Evolutionary conservation across 1,284 basidiomycete genomes (phyloP).

Genomic region (Salmacisia buchloeana): DNA sequence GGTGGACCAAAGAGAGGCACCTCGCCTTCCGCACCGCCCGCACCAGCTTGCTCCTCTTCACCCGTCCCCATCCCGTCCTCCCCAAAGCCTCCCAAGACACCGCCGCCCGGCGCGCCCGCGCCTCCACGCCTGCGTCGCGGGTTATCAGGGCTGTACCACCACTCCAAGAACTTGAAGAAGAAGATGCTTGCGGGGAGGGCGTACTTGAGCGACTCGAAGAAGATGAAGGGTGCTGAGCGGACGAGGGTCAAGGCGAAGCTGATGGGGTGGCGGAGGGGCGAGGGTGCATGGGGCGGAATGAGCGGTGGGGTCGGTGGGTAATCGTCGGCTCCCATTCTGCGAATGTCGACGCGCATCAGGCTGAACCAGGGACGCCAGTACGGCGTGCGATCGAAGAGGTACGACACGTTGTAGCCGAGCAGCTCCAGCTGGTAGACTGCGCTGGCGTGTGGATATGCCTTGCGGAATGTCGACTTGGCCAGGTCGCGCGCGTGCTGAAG

Average conservation of each 20-base stretch:
- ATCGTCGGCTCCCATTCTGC: constrained; percentile 70
- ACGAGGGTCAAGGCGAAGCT: constrained; percentile 21
- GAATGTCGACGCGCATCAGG: constrained; percentile 75
- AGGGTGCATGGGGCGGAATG: constrained; percentile 27
- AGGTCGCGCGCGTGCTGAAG: constrained; percentile 18
- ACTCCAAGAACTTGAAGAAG: constrained; percentile 93
- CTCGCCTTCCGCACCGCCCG: background rate
- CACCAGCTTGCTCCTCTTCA: background rate
- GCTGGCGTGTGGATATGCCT: constrained; percentile 75
- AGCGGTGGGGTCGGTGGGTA: constrained; percentile 33
- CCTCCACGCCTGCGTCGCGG: constrained; percentile 54
- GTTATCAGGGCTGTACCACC: constrained; percentile 97
- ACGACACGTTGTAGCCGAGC: constrained; percentile 72
- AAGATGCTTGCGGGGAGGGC: constrained; percentile 88
- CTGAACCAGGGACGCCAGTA: constrained; percentile 87
- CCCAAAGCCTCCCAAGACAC: constrained; percentile 50
- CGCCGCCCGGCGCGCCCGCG: constrained; percentile 61
- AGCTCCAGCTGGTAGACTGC: constrained; percentile 72
- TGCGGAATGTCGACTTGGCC: constrained; percentile 57
- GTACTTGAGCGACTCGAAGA: constrained; percentile 60
- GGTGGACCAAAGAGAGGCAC: constrained; percentile 19
- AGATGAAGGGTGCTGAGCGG: constrained; percentile 20
- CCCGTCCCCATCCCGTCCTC: too few relatives aligned
- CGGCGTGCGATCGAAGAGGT: constrained; percentile 79
- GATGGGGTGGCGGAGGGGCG: constrained; percentile 20